These are phyloP conservation scores for Podospora bellae-mahoneyi DNA, from an alignment of 495 filamentous ascomycete genomes.

Conservation along the genomic window DNA sequence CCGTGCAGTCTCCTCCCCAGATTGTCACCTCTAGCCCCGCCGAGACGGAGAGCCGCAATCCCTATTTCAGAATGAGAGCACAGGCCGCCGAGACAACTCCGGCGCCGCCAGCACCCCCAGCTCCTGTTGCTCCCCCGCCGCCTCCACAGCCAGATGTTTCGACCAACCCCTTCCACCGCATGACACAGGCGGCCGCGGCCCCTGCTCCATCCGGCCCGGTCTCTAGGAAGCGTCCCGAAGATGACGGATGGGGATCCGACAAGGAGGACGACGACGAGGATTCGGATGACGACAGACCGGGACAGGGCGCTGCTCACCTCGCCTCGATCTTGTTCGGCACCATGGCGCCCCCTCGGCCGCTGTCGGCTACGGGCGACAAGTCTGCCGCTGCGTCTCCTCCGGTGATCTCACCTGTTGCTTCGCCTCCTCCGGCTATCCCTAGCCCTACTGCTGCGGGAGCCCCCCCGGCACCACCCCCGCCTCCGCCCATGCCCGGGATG, in stretches of 20 bases:
- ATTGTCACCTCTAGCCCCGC: constrained; percentile 48
- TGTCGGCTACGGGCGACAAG: constrained; percentile 77
- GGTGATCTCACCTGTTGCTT: constrained; percentile 36
- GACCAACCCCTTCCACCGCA: constrained; percentile 94
- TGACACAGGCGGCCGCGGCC: constrained; percentile 57
- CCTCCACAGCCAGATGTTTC: constrained; percentile 55
- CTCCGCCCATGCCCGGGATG: constrained; percentile 35
- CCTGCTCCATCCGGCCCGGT: constrained; percentile 33
- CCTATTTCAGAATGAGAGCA: constrained; percentile 52
- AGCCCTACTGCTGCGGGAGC: constrained; percentile 33
- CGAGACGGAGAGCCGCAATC: constrained; percentile 50
- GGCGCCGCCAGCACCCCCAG: constrained; percentile 39
- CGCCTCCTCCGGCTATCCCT: constrained; percentile 39
- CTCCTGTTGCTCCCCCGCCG: constrained; percentile 41
- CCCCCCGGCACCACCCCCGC: constrained; percentile 37
- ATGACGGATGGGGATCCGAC: constrained; percentile 89
- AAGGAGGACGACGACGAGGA: constrained; percentile 70
- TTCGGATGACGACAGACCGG: constrained; percentile 65
- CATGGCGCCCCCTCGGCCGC: constrained; percentile 89
- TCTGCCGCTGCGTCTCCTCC: constrained; percentile 44
- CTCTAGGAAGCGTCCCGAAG: constrained; percentile 45
- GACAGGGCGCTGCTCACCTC: constrained; percentile 80
- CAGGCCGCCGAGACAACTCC: constrained; percentile 46
- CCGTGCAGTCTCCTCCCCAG: constrained; percentile 41
- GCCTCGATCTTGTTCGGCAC: constrained; percentile 94